Percentiles rank a stretch among this genome's conserved stretches.
Evolutionary conservation across 2,329 filamentous ascomycete genomes (phyloP).

Genomic region (Colletotrichum musicola): DNA sequence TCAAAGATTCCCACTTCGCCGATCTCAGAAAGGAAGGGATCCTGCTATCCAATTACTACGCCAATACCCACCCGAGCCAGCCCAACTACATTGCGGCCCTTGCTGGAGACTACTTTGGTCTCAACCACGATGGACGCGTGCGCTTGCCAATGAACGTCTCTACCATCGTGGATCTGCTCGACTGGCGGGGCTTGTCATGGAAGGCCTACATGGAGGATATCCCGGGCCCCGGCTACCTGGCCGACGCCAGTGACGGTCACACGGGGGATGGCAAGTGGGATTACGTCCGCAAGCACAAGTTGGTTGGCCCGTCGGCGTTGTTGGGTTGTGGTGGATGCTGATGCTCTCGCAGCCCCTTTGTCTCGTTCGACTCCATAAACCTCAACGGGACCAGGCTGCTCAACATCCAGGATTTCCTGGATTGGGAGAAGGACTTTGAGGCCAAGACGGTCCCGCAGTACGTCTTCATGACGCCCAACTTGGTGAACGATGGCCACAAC

Average conservation of each 20-base stretch:
- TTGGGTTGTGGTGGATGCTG: neutral
- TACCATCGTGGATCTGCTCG: conserved; percentile 51
- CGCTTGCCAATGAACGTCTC: conserved; percentile 57
- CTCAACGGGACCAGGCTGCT: conserved; percentile 61
- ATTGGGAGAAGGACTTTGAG: conserved; percentile 70
- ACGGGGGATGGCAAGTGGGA: conserved; percentile 47
- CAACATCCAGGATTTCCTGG: conserved; percentile 72
- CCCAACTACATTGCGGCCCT: conserved; percentile 62
- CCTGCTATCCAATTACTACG: conserved; percentile 58
- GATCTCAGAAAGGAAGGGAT: conserved; percentile 59
- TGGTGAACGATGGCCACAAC: conserved; percentile 76
- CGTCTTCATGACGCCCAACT: conserved; percentile 72
- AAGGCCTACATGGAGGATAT: conserved; percentile 51
- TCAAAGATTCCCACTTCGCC: conserved; percentile 53
- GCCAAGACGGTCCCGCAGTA: conserved; percentile 73
- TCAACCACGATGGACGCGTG: conserved; percentile 59
- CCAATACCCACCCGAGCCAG: conserved; percentile 60
- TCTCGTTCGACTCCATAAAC: conserved; percentile 57
- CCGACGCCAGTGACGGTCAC: conserved; percentile 51
- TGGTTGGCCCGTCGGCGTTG: neutral
- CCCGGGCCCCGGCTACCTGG: conserved; percentile 57
- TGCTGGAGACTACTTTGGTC: conserved; percentile 61
- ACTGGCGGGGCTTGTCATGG: conserved; percentile 48
- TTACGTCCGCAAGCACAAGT: conserved; percentile 42
- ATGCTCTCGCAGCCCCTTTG: conserved; percentile 52